Percentiles rank a stretch among this genome's conserved stretches.
Conservation (phyloP, 441 rosid genomes). For the Eruca vesicaria region DNA sequence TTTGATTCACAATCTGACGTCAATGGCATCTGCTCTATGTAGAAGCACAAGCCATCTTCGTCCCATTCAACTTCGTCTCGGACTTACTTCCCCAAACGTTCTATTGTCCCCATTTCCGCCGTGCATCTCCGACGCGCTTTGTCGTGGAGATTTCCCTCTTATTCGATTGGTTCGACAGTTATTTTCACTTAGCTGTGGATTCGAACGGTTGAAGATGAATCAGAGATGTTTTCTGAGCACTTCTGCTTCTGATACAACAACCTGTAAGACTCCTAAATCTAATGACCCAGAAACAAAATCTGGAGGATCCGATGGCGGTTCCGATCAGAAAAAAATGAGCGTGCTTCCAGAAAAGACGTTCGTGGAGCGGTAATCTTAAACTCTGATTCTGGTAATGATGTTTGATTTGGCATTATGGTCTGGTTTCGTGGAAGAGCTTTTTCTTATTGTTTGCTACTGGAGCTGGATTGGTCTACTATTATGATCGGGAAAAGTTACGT, state of each 20-base stretch:
- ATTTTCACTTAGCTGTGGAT: not conserved
- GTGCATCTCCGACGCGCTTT: slow-evolving; percentile 11
- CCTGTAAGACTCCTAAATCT: slow-evolving; percentile 18
- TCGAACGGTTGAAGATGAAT: not conserved
- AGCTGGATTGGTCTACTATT: slow-evolving; percentile 68
- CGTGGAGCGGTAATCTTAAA: slow-evolving; percentile 82
- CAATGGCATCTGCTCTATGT: slow-evolving; percentile 57
- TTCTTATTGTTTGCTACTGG: slow-evolving; percentile 74
- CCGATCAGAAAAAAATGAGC: slow-evolving; percentile 23
- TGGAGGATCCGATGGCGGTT: slow-evolving; percentile 49
- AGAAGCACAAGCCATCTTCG: slow-evolving; percentile 45
- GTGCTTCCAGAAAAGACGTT: slow-evolving; percentile 58
- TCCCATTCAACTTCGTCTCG: slow-evolving; percentile 21
- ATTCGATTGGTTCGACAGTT: slow-evolving; percentile 39
- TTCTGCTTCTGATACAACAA: slow-evolving; percentile 21
- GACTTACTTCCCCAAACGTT: slow-evolving; percentile 19
- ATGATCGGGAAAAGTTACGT: slow-evolving; percentile 81
- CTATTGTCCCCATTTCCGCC: slow-evolving; percentile 2
- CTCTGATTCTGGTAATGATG: not conserved
- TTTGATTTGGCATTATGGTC: slow-evolving; percentile 23
- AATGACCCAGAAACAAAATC: slow-evolving; percentile 17
- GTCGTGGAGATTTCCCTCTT: slow-evolving; percentile 31
- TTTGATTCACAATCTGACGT: too few relatives aligned
- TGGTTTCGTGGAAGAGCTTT: slow-evolving; percentile 91
- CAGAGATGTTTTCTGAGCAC: slow-evolving; percentile 43